Evolutionary conservation across 495 filamentous ascomycete species (phyloP), one percentile per base, ranked within the genome.

Genomic region (Apiosordaria backusii): DNA sequence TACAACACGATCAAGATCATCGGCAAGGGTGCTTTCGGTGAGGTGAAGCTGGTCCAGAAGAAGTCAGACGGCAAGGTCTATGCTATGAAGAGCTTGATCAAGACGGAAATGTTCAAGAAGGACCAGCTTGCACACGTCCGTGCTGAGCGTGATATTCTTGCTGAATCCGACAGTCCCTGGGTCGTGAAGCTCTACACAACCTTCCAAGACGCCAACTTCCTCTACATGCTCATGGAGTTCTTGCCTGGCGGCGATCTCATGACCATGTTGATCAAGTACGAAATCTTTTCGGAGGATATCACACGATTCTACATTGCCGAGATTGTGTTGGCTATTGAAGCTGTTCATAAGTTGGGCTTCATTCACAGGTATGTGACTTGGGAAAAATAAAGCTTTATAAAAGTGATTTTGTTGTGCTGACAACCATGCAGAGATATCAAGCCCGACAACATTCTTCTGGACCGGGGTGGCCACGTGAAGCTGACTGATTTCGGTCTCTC

Each of bases 221-320:
- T 99, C 16, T 98, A 99, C 80, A 90, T 99, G 86, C 86, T 99
- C 65, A 98, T 99, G 95, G 95, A 99, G 79, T 99, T 97, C 79
- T 85, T 98, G 71, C 95, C 95, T 16, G 95, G 95, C 75, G 95
- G 95, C 73, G 95, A 99, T 83, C 78, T 99, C 74, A 99, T 99
- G 95, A 99, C 95, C 35, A 99, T 99, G 95, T 85, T 99, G 70
- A 99, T 99, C 80, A 98, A 97, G 82, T 98, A 99, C 74, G 95
- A 99, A 77, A 97, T 99, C 72, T 99, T 99, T 79, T 96, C 92
- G 0, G 93, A 97, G 75, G 95, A 98, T 66, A 97, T 99, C 70
- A 99, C 95, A 35, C 87, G 96, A 18, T 99, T 99, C 81, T 99
- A 99, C 80, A 98, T 99, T 86, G 95, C 96, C 24, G 93, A 99